Conservation (phyloP, 2,329 filamentous ascomycete species). For the Elsinoe necatrix region DNA sequence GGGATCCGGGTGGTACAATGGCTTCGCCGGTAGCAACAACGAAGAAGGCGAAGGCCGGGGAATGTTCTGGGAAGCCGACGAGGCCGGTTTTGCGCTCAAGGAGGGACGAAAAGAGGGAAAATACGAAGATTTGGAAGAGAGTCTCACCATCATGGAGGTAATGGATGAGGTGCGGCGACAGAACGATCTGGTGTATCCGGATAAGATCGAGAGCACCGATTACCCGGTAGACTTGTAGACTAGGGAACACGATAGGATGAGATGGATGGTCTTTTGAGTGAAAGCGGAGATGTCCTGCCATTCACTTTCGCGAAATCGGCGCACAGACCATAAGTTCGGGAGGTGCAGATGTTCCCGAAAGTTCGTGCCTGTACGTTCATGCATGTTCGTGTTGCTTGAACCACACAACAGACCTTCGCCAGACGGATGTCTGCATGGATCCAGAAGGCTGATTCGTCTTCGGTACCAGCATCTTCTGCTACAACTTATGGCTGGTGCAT, state of each 20-base stretch:
- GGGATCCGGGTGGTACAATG: constrained; percentile 40
- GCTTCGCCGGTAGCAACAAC: constrained; percentile 35
- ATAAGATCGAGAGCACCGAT: constrained; percentile 55
- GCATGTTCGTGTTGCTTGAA: not conserved
- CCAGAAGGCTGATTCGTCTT: not conserved
- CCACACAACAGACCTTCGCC: not conserved
- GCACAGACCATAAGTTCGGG: constrained; percentile 3
- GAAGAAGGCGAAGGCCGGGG: constrained; percentile 60
- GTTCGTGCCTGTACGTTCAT: not conserved
- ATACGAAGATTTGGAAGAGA: constrained; percentile 64
- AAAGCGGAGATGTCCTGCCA: not conserved
- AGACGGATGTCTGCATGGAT: not conserved
- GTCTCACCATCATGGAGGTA: constrained; percentile 73
- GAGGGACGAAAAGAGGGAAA: constrained; percentile 71
- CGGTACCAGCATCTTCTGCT: not conserved
- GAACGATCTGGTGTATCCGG: constrained; percentile 53
- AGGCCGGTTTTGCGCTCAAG: constrained; percentile 63
- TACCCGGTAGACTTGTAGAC: constrained; percentile 40
- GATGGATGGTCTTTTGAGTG: not conserved
- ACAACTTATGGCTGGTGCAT: not conserved
- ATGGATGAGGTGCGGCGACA: constrained; percentile 63
- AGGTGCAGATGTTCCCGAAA: not conserved
- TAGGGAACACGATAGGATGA: not conserved
- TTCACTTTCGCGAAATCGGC: not conserved
- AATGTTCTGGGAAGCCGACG: constrained; percentile 86